A percentile compares a stretch with the other conserved stretches of the same genome.
Evolutionary conservation across 2,329 filamentous ascomycete genomes (phyloP).

Genomic region (Sporothrix protearum): DNA sequence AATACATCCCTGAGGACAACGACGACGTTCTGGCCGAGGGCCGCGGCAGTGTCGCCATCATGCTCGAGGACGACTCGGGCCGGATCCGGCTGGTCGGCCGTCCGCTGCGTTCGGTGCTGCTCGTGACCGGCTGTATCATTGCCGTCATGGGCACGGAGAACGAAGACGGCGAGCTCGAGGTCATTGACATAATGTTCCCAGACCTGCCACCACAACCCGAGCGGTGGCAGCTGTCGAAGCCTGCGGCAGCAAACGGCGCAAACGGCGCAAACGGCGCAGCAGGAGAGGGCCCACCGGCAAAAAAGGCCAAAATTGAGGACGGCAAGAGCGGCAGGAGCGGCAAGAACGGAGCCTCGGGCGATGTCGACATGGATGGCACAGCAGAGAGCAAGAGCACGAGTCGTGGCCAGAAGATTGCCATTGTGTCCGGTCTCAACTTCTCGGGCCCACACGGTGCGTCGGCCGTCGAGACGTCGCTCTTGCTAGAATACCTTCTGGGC

Average conservation of each 20-base stretch:
- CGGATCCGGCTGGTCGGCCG: slow-evolving; percentile 75
- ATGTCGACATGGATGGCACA: slow-evolving; percentile 55
- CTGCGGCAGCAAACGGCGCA: slow-evolving; percentile 33
- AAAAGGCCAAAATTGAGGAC: slow-evolving; percentile 39
- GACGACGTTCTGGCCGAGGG: slow-evolving; percentile 48
- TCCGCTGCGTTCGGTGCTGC: slow-evolving; percentile 61
- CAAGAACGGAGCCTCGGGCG: slow-evolving; percentile 36
- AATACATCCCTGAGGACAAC: slow-evolving; percentile 64
- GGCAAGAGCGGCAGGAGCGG: no score
- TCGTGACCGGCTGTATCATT: slow-evolving; percentile 91
- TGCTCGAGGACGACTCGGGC: slow-evolving; percentile 94
- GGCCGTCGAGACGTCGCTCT: slow-evolving; percentile 68
- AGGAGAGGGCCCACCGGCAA: slow-evolving; percentile 33
- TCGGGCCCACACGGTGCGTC: slow-evolving; percentile 70
- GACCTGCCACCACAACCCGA: slow-evolving; percentile 78
- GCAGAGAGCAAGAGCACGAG: slow-evolving; percentile 32
- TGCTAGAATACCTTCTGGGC: slow-evolving; percentile 84
- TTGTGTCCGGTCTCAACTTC: slow-evolving; percentile 85
- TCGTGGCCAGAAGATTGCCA: slow-evolving; percentile 62
- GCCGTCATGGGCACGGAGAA: slow-evolving; percentile 96
- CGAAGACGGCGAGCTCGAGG: slow-evolving; percentile 83
- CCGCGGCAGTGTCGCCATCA: slow-evolving; percentile 44
- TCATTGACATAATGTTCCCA: slow-evolving; percentile 83
- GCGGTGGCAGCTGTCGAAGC: slow-evolving; percentile 68
- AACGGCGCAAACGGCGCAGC: slow-evolving; percentile 32